phyloP scores from a whole-genome alignment of 1,284 basidiomycete genomes.

The Apiotrichum veenhuisii region DNA sequence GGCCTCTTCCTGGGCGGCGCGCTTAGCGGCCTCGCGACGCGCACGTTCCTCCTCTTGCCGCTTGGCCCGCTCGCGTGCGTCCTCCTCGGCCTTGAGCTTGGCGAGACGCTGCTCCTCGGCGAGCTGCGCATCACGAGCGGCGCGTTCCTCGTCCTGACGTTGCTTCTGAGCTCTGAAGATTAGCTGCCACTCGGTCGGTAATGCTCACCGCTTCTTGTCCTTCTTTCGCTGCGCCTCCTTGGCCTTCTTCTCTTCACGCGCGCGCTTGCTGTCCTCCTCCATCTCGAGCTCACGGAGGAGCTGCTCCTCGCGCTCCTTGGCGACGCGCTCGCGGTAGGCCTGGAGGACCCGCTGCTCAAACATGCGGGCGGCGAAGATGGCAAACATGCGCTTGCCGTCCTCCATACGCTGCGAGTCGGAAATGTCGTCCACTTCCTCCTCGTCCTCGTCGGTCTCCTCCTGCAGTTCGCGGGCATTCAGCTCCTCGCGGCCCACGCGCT shows the following conservation, averaged over 20 bases:
- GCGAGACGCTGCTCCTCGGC: constrained; percentile 71
- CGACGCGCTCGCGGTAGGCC: constrained; percentile 87
- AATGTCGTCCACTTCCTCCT: constrained; percentile 45
- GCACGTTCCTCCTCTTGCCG: constrained; percentile 68
- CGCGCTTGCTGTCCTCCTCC: constrained; percentile 73
- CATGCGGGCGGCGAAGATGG: constrained; percentile 99
- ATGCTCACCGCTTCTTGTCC: constrained; percentile 49
- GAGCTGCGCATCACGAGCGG: constrained; percentile 71
- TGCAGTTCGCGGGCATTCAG: constrained; percentile 63
- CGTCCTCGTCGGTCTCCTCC: constrained; percentile 57
- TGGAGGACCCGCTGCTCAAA: constrained; percentile 96
- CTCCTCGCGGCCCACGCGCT: constrained; percentile 87
- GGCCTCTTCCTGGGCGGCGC: constrained; percentile 73
- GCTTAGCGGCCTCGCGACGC: constrained; percentile 68
- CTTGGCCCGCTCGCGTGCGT: constrained; percentile 62
- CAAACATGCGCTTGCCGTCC: constrained; percentile 98
- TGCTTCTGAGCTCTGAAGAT: constrained; percentile 74
- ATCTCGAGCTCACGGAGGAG: constrained; percentile 84
- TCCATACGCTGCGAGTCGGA: constrained; percentile 82
- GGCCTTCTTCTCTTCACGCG: constrained; percentile 88
- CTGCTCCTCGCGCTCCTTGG: constrained; percentile 81
- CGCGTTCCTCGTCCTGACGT: constrained; percentile 85
- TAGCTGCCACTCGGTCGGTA: not conserved
- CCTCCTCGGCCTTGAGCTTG: constrained; percentile 63
- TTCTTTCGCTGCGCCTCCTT: constrained; percentile 98